Evolutionary conservation across 1,139 yeast genomes (phyloP).

Genomic region (Yamadazyma dushanensis): DNA sequence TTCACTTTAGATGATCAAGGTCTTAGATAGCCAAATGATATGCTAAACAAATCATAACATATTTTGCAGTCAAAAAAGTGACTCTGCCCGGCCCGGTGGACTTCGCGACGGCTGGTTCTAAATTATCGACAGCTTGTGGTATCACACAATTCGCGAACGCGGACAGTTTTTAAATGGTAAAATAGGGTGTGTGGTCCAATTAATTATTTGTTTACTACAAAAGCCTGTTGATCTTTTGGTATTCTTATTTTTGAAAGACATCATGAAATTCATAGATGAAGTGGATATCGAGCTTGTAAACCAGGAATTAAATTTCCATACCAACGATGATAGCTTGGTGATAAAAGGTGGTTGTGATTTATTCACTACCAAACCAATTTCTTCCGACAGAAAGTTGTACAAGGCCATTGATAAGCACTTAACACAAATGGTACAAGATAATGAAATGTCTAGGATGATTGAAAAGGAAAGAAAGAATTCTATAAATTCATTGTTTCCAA

Average conservation of each 20-base stretch:
- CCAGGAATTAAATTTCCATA: conserved; percentile 82
- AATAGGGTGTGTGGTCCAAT: conserved; percentile 1
- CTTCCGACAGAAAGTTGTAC: conserved; percentile 83
- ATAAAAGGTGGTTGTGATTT: conserved; percentile 86
- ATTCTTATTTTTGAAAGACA: too few relatives aligned
- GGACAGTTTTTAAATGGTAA: neutral
- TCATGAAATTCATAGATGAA: conserved; percentile 81
- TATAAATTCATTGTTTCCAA: conserved; percentile 35
- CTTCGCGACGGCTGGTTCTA: too few relatives aligned
- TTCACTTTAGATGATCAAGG: conserved; percentile 4
- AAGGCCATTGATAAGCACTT: conserved; percentile 84
- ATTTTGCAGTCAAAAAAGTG: neutral
- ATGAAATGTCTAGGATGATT: conserved; percentile 42
- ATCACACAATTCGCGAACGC: conserved; percentile 1
- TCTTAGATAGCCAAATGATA: conserved; percentile 3
- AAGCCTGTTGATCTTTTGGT: neutral
- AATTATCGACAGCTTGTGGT: neutral
- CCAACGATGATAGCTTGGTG: conserved; percentile 79
- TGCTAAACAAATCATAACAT: neutral
- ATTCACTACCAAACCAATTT: conserved; percentile 91
- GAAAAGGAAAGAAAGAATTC: conserved; percentile 44
- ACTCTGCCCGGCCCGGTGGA: neutral
- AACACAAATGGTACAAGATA: conserved; percentile 63
- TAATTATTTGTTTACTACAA: neutral
- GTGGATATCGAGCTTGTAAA: conserved; percentile 87